These are phyloP conservation scores for Xylaria palmicola DNA, from an alignment of 495 filamentous ascomycete genomes.

Conservation along the genomic window DNA sequence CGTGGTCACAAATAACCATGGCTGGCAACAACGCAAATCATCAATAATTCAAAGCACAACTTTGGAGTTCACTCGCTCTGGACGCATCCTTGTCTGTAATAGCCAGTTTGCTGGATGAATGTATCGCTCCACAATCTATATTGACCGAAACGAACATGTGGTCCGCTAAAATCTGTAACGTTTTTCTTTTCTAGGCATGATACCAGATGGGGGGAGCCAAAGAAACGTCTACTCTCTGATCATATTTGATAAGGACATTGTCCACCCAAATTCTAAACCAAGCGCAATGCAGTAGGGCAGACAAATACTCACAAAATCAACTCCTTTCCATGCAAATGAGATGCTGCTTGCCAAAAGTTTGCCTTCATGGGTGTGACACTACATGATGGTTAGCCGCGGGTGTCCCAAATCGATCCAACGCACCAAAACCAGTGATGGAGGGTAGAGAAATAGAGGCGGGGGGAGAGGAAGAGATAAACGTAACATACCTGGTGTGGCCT, in stretches of 20 bases:
- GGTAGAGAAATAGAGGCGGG: neutral
- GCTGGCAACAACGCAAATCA: constrained; percentile 7
- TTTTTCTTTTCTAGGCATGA: constrained; percentile 10
- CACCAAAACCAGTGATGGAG: neutral
- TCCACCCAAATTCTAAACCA: constrained; percentile 23
- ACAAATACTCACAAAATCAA: constrained; percentile 81
- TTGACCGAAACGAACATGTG: neutral
- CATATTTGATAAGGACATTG: neutral
- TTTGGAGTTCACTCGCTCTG: neutral
- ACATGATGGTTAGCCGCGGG: constrained; percentile 9
- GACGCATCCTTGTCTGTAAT: neutral
- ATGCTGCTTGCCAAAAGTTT: constrained; percentile 82
- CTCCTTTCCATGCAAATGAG: constrained; percentile 61
- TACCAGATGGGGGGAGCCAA: constrained; percentile 26
- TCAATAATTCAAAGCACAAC: constrained; percentile 3
- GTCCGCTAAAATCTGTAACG: neutral
- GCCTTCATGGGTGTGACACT: constrained; percentile 90
- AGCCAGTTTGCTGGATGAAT: neutral
- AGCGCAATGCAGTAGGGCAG: constrained; percentile 32
- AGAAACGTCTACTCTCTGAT: neutral
- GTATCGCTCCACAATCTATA: constrained; percentile 1
- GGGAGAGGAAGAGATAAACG: neutral
- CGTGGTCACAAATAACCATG: constrained; percentile 8
- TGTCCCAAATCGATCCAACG: neutral
- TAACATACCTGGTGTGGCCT: constrained; percentile 77